Base-by-base conservation (phyloP, 768 basidiomycete genomes). In the Rhodotorula paludigena region DNA sequence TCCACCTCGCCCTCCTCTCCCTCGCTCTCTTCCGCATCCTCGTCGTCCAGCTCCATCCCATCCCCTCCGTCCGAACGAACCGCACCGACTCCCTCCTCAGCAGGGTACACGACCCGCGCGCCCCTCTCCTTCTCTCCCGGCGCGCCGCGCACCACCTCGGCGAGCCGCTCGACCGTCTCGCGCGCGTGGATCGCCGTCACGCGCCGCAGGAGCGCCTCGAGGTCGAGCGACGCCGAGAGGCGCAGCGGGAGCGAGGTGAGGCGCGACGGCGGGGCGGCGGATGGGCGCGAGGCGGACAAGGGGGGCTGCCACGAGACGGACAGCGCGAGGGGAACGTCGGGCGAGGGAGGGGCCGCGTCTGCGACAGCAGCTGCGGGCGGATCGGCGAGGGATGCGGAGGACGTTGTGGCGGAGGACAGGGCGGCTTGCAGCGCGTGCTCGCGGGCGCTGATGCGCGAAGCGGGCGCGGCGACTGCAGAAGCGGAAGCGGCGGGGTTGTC, bases 131-230 rank as follows among this genome's bases (percentile, higher is more conserved):
- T 42, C 41, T 32, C 45, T 12, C 10, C 39, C 9, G 18, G 32
- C 52, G 12, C 38, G 8, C 2, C 35, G 25, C 33, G 28, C 30
- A 55, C 42, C 15, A 39, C 58, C 48, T 23, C 45, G 35, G 28
- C 65, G 18, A 63, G 18, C 33, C 33, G 41, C 38, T 23, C 12
- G 5, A 66, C 42, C 35, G 48, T 45, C 21, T 48, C 55, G 28
- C 49, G 30, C 48, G 70, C 65, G 7, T 67, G 66, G 2, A 2
- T 9, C 5, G 25, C 12, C 30, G 59, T 62, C 11, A 66, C 57
- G 23, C 32, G 21, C 15, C 39, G 20, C 18, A 71, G 52, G 14
- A 71, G 18, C 1, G 21, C 23, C 38, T 61, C 70, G 10, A 71
- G 15, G n/a, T 66, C 60, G 33, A 67, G 55, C 10, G 36, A 51